These are phyloP conservation scores for Metschnikowia lochheadii DNA, from an alignment of 805 yeast genomes.

Conservation along the genomic window DNA sequence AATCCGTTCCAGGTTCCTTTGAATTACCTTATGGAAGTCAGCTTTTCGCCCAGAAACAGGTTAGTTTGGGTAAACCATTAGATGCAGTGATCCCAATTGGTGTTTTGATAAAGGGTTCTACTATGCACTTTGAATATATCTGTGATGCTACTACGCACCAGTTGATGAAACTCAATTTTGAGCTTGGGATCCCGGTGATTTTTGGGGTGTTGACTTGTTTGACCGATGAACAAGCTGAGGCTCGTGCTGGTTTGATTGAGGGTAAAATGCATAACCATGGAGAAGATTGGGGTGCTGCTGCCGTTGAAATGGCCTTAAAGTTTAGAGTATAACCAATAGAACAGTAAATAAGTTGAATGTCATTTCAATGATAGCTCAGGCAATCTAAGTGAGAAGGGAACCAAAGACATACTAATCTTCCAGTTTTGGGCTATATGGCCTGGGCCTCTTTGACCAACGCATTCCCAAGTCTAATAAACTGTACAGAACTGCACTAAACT, in stretches of 20 bases:
- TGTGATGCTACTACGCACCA: slow-evolving; percentile 85
- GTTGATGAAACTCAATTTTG: slow-evolving; percentile 75
- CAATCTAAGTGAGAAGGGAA: too few species aligned
- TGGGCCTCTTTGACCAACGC: too few species aligned
- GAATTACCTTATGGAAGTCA: slow-evolving; percentile 85
- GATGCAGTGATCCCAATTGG: slow-evolving; percentile 95
- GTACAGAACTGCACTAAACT: too few species aligned
- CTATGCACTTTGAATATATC: slow-evolving; percentile 98
- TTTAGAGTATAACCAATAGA: slow-evolving; percentile 15
- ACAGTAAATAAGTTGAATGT: neutral
- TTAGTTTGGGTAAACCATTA: slow-evolving; percentile 42
- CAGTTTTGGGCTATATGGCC: too few species aligned
- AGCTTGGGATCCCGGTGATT: slow-evolving; percentile 71
- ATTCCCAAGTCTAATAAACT: too few species aligned
- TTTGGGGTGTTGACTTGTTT: slow-evolving; percentile 92
- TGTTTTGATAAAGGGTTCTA: slow-evolving; percentile 89
- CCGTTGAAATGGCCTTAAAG: slow-evolving; percentile 79
- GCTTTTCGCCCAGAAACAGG: slow-evolving; percentile 44
- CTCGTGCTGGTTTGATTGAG: slow-evolving; percentile 77
- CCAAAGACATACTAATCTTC: too few species aligned
- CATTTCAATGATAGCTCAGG: too few species aligned
- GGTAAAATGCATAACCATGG: slow-evolving; percentile 94
- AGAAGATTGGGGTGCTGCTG: slow-evolving; percentile 98
- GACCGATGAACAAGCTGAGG: slow-evolving; percentile 90
- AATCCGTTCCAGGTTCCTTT: slow-evolving; percentile 91